Conservation (phyloP, 2,329 filamentous ascomycete species). For the Coniochaeta hoffmannii region DNA sequence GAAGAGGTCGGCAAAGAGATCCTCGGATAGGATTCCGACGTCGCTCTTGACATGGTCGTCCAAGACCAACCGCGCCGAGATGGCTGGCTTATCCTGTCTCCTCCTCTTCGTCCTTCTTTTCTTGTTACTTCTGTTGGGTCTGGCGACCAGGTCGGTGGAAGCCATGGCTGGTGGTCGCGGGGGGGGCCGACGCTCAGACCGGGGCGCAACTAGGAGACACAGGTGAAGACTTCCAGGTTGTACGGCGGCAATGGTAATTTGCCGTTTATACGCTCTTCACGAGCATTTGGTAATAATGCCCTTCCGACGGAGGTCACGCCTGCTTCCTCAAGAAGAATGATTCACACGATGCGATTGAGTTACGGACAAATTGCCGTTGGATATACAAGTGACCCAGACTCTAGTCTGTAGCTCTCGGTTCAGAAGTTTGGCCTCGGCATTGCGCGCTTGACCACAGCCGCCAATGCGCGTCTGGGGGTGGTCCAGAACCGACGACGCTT, state of each 20-base stretch:
- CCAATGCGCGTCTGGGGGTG: background rate
- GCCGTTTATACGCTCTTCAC: no score
- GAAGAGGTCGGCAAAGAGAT: constrained; percentile 78
- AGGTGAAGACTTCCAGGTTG: no score
- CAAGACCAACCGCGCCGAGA: constrained; percentile 73
- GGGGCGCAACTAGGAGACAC: no score
- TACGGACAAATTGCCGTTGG: no score
- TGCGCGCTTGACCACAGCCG: background rate
- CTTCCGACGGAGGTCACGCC: no score
- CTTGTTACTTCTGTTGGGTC: constrained; percentile 22
- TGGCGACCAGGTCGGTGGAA: constrained; percentile 15
- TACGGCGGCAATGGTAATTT: no score
- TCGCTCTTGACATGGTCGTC: constrained; percentile 82
- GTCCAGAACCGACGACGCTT: background rate
- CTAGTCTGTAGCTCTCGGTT: background rate
- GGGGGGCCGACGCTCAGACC: background rate
- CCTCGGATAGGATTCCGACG: constrained; percentile 77
- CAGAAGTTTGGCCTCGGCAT: constrained; percentile 3
- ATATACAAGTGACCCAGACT: background rate
- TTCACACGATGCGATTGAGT: no score
- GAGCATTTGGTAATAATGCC: no score
- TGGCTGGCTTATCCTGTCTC: constrained; percentile 62
- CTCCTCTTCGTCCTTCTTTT: constrained; percentile 45
- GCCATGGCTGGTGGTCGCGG: constrained; percentile 14
- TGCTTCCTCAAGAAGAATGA: no score